Evolutionary conservation across 106 monocot species (phyloP), one percentile per base, ranked within the genome.

Genomic region (Dendrobium officinale): DNA sequence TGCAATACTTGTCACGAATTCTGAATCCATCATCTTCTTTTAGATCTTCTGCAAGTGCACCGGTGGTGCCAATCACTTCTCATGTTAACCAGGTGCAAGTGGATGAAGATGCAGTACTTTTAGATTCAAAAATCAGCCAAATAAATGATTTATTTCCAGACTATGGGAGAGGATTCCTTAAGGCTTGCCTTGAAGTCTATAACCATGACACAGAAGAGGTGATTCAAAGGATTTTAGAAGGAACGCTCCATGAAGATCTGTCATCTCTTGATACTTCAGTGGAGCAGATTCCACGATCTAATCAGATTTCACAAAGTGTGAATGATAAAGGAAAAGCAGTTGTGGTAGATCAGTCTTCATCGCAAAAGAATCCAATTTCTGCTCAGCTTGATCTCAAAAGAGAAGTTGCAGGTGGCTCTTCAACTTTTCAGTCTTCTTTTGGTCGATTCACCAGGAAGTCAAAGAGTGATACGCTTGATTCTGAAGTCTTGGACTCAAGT

Each of bases 111-210:
- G 64, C 84, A 75, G 84, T 85, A 8, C 90, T 98, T 33, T 42
- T 91, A 58, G 98, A 98, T 59, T 98, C 98, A 54, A 98, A 89
- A 79, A 95, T 98, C 80, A 95, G 92, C 81, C 98, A 98, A 79
- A 92, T 98, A 84, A 92, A 83, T 78, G 98, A 98, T 85, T 78
- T 98, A 41, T 90, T 98, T 78, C 98, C 98, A 64, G 98, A 98
- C 67, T 98, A 98, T 82, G 98, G 98, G 47, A 91, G 85, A 81
- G 98, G 95, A 20, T 98, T 95, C 75, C 89, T 98, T 33, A 73
- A 85, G 44, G 91, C 98, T 56, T 98, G 98, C 75, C 92, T 98
- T 42, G 91, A 98, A 84, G 87, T 86, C 42, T 98, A 98, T 67
- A 88, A 91, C 80, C 86, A 91, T 29, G 88, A 98, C 74, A 86